phyloP scores from a whole-genome alignment of 176 grass and related monocot genomes.

The Sorghum bicolor region Sorghum_bicolor_NCBIv3 NC_012878.2:58022501-58023000 shows the following conservation, averaged over 20 bases:
- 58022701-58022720: not conserved
- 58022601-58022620: not conserved
- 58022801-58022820: conserved; percentile 23
- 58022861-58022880: not conserved
- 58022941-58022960: not conserved
- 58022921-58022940: conserved; percentile 26
- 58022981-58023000: conserved; percentile 26
- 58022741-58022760: conserved; percentile 22
- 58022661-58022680: not conserved
- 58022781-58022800: conserved; percentile 17
- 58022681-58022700: not conserved
- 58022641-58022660: conserved; percentile 1
- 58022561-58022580: not conserved
- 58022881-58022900: not conserved
- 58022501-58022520: conserved; percentile 21
- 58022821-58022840: conserved; percentile 11
- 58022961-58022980: not conserved
- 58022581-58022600: not conserved
- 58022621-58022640: not conserved
- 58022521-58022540: not conserved
- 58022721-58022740: conserved; percentile 6
- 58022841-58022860: conserved; percentile 17
- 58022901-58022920: conserved; percentile 17
- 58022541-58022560: not conserved
- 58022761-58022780: not conserved